Conservation (phyloP, 129 eudicot genomes). For the Helichrysum umbraculigerum region DNA sequence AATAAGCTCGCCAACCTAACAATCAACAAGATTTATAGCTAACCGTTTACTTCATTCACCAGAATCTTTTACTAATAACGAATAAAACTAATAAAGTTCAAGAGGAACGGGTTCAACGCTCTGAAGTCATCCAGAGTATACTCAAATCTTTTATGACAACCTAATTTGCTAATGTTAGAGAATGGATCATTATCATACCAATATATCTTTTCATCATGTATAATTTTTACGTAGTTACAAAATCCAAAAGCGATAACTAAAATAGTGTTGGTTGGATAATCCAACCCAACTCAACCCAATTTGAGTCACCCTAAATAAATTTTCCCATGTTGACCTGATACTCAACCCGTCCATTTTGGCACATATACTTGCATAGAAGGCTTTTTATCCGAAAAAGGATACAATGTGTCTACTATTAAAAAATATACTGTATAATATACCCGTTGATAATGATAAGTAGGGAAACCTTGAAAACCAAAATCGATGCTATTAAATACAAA, state of each 20-base stretch:
- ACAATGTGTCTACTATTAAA: not conserved
- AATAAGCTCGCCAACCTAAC: constrained; percentile 95
- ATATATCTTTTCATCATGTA: not conserved
- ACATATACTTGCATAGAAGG: constrained; percentile 10
- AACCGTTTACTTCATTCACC: not conserved
- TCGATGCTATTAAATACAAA: not conserved
- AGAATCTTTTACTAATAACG: not conserved
- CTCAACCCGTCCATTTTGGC: not conserved
- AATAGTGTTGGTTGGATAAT: not conserved
- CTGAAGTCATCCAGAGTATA: not conserved
- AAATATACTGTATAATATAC: not conserved
- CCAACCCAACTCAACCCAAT: not conserved
- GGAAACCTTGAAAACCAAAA: not conserved
- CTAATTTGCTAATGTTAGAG: not conserved
- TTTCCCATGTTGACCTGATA: not conserved
- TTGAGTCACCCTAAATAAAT: not conserved
- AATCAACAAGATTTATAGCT: constrained; percentile 3
- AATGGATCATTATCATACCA: not conserved
- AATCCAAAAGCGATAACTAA: not conserved
- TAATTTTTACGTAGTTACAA: not conserved
- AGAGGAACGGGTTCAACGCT: not conserved
- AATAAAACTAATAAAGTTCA: not conserved
- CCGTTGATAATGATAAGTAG: not conserved
- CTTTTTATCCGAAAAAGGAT: not conserved
- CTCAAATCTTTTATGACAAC: not conserved